Base-by-base conservation (phyloP, 345 rosid species). In the Sisymbrium irio region DNA sequence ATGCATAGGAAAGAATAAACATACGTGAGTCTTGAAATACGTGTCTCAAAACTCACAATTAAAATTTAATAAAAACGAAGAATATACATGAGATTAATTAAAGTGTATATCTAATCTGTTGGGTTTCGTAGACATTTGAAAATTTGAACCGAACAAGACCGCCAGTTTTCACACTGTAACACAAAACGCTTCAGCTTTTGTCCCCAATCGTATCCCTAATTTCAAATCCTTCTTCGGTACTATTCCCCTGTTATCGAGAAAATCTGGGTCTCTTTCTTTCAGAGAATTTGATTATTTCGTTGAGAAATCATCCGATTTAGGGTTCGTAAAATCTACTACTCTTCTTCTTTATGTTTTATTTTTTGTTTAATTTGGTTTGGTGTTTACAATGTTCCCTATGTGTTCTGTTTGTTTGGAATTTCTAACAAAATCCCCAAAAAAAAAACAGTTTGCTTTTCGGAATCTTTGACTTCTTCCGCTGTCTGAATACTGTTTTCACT, bases 121-220 rank as follows among this genome's bases (percentile, higher is more conserved):
- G 25, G 32, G 32, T 28, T 28, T 0, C 5, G 13, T 1, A 13
- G 50, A 3, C 12, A 63, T 30, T 63, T 20, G 19, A 17, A 55
- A 56, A 1, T 49, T 50, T 39, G 53, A 72, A 72, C 51, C n/a
- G n/a, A 53, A 6, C n/a, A 62, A 40, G 18, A 40, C 54, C 69
- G 63, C 70, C 46, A 39, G 6, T 63, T 45, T 28, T 13, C 10
- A 27, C 9, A 19, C 32, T 13, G 11, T 50, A 14, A 27, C 20
- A 22, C 57, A 54, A 55, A 65, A 57, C 14, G 2, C 5, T 60
- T 10, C 18, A 47, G 3, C 28, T 59, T 54, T 13, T 22, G 1
- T 22, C 3, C 3, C 3, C 25, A 1, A 22, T 22, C 25, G 25
- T 22, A 22, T 22, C 25, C 25, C 25, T 22, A 22, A 22, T 22